Evolutionary conservation across 345 rosid genomes (phyloP).

Genomic region (Aegle marmelos): DNA sequence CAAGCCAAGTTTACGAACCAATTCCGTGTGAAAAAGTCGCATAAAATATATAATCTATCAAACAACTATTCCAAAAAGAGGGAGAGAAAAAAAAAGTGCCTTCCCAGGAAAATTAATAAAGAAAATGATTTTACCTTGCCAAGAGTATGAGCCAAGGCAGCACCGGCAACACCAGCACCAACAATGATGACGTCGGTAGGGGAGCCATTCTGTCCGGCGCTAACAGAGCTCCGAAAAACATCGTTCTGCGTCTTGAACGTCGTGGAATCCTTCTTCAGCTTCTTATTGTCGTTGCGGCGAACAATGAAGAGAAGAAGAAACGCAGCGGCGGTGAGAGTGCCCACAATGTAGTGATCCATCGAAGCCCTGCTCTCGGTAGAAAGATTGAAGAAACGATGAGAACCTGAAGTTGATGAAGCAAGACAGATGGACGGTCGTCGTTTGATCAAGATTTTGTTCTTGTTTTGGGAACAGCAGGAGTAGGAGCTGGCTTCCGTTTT

Average conservation of each 20-base stretch:
- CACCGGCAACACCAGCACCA: constrained; percentile 88
- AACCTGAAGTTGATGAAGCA: not conserved
- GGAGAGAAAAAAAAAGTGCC: not conserved
- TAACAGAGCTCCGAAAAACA: not conserved
- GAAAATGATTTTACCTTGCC: constrained; percentile 46
- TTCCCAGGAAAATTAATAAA: not conserved
- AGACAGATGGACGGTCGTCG: not conserved
- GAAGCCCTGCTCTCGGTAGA: constrained; percentile 5
- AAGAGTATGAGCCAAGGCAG: constrained; percentile 77
- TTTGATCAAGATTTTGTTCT: not conserved
- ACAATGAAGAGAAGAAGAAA: constrained; percentile 29
- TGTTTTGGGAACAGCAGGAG: not conserved
- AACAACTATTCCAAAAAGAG: not conserved
- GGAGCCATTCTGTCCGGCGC: constrained; percentile 3
- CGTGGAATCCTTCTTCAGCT: not conserved
- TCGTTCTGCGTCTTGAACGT: constrained; percentile 11
- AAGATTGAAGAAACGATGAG: not conserved
- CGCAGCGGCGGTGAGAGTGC: constrained; percentile 30
- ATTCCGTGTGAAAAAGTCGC: not conserved
- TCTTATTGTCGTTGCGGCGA: constrained; percentile 16
- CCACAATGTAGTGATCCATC: constrained; percentile 20
- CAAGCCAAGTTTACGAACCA: not conserved
- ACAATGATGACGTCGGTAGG: constrained; percentile 58
- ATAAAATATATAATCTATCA: not conserved
- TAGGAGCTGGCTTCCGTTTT: not conserved